phyloP scores from a whole-genome alignment of 441 rosid genomes.

The Euphorbia celastroides region DNA sequence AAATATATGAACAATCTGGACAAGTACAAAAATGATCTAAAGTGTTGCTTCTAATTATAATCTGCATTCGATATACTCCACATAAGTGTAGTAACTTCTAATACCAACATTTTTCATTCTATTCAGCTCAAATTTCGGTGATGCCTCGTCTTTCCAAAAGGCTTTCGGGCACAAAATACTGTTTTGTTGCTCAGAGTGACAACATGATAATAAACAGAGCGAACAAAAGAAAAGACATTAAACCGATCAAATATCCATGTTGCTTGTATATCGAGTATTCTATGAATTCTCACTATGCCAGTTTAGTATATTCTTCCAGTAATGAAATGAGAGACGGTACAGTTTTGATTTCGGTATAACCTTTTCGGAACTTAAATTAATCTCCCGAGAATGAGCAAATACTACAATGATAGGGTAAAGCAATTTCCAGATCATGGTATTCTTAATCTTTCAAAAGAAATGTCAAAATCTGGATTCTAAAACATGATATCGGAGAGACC shows the following conservation, averaged over 20 bases:
- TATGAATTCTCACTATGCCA: slow-evolving; percentile 31
- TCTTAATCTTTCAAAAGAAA: slow-evolving; percentile 17
- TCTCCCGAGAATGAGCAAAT: slow-evolving; percentile 9
- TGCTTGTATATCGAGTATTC: slow-evolving; percentile 8
- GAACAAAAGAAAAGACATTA: neutral
- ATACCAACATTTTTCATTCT: no score
- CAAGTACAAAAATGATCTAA: no score
- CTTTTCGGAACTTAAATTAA: slow-evolving; percentile 22
- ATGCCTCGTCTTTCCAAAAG: no score
- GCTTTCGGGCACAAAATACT: no score
- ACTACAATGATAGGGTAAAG: slow-evolving; percentile 11
- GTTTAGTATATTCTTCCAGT: slow-evolving; percentile 33
- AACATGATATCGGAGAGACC: slow-evolving; percentile 13
- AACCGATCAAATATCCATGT: neutral
- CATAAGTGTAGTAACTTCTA: no score
- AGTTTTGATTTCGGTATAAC: slow-evolving; percentile 21
- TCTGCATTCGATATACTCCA: no score
- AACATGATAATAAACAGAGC: neutral
- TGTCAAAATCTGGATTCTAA: slow-evolving; percentile 22
- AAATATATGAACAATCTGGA: neutral
- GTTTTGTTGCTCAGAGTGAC: neutral
- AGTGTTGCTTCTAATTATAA: no score
- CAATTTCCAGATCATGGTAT: slow-evolving; percentile 18
- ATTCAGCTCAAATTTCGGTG: no score
- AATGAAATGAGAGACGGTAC: slow-evolving; percentile 10